Evolutionary conservation across 495 filamentous ascomycete species (phyloP), one percentile per base, ranked within the genome.

Genomic region (Neurospora terricola): DNA sequence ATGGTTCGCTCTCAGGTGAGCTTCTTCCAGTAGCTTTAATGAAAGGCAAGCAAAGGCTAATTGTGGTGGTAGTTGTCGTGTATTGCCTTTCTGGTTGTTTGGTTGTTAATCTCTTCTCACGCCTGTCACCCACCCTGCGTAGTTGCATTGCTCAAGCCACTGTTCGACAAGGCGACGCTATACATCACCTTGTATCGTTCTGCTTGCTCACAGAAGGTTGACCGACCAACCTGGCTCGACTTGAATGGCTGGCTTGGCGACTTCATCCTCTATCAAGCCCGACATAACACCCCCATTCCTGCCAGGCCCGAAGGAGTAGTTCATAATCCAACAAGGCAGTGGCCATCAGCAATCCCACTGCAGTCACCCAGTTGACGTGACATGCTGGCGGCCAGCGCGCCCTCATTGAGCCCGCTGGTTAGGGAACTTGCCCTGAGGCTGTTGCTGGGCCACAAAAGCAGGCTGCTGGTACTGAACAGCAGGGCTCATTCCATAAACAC

Each of bases 381-480:
- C 54, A 36, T 66, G 54, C 16, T 43, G 34, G 66, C 45, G 66
- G 34, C 71, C 59, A 70, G 34, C 69, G 68, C 43, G 71, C 73
- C 11, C 73, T 80, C 76, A 80, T 73, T 80, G 78, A n/a, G 80
- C 75, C 69, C 79, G 77, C 70, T 77, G 79, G 72, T 73, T 77
- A 37, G 77, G 73, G 45, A 79, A 91, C 90, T 87, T 88, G 91
- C 92, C 89, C 79, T 90, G 90, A 71, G 84, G 87, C 76, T 92
- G 91, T 71, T 87, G 88, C 8, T 66, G 54, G 1, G 82, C 79
- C 34, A 86, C 83, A 75, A 90, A 93, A 2, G 87, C 84, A 6
- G 91, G 90, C 75, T 91, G 89, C 76, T 88, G 89, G 77, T 90
- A 92, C 74, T 89, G 89, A 75, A 89, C 85, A 30, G 84, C 88